Conservation (phyloP, 164 flowering plant genomes). For the Macadamia integrifolia region DNA sequence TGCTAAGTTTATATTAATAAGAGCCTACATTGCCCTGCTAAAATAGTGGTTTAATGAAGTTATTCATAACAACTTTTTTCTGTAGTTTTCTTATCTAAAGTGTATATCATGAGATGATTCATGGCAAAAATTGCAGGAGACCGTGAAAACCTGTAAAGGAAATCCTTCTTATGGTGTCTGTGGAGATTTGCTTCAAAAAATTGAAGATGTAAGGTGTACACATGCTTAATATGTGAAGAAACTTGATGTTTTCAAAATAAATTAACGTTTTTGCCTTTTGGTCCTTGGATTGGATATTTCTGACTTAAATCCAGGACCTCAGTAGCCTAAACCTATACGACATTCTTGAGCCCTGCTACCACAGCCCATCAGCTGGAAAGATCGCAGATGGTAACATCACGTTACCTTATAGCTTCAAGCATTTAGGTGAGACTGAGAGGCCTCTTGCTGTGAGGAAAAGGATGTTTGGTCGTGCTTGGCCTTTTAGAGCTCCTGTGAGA, state of each 20-base stretch:
- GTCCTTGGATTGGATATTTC: background rate
- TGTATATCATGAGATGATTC: background rate
- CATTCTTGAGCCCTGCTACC: conserved; percentile 88
- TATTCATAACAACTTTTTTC: too few species aligned
- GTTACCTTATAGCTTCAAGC: conserved; percentile 66
- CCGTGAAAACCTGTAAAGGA: conserved; percentile 43
- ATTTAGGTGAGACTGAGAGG: conserved; percentile 75
- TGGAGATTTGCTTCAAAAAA: conserved; percentile 37
- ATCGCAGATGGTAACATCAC: conserved; percentile 19
- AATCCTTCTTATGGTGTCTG: conserved; percentile 38
- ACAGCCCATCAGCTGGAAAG: conserved; percentile 25
- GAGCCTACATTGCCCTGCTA: too few species aligned
- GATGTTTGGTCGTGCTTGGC: conserved; percentile 98
- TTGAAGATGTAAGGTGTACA: conserved; percentile 43
- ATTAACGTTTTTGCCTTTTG: background rate
- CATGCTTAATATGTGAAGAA: background rate
- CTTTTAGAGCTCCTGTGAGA: conserved; percentile 72
- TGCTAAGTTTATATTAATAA: background rate
- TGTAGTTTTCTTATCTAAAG: too few species aligned
- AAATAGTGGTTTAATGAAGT: too few species aligned
- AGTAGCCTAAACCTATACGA: conserved; percentile 61
- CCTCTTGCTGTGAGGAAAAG: conserved; percentile 81
- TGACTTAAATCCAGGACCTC: conserved; percentile 36
- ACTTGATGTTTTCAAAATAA: background rate
- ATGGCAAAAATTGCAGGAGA: conserved; percentile 31